Evolutionary conservation across 2,329 filamentous ascomycete species (phyloP), one percentile per base, ranked within the genome.

Genomic region (Aspergillus melleus): DNA sequence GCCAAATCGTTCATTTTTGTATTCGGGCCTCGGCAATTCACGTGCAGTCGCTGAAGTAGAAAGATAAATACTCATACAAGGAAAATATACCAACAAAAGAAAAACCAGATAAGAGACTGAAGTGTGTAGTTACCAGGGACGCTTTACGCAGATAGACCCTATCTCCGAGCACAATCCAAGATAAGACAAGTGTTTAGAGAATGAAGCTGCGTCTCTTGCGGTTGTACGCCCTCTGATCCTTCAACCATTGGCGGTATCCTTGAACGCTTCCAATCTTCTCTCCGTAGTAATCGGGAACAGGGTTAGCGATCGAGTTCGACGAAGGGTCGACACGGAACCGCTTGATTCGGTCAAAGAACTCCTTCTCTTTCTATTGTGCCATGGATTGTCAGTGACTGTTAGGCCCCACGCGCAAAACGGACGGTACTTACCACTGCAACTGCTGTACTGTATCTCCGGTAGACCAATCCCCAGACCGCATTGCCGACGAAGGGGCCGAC

Each of bases 141-240:
- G 36, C 6, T 24, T 26, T 6, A 5, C 36, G 20, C 19, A 24
- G 3, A 32, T 14, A 11, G 16, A 24, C 22, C 20, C 4, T 19
- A 54, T 42, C 30, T 8, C 32, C 19, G 36, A 19, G 22, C 42
- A 44, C 39, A 50, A 58, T 53, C 39, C 26, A 55, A 49, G 46
- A 55, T 42, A 49, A 49, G 16, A 22, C 9, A 6, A 36, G 51
- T 6, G 1, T 57, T 65, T 67, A 77, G n/a, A 67, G 54, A 59
- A 78, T 75, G 62, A 76, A 77, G 61, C 68, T 77, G 49, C 75
- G 72, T 75, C 87, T 88, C 86, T 96, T 96, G 82, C 92, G 92
- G 81, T 96, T 96, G 80, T 96, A 99, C 10, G 93, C 94, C 63
- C 94, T 85, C 82, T 98, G 95, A 73, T 99, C 95, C 83, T 96